Percentiles rank a stretch among this genome's conserved stretches.
phyloP scores from a whole-genome alignment of 2,329 filamentous ascomycete genomes.

The Trichoderma sp. region DNA sequence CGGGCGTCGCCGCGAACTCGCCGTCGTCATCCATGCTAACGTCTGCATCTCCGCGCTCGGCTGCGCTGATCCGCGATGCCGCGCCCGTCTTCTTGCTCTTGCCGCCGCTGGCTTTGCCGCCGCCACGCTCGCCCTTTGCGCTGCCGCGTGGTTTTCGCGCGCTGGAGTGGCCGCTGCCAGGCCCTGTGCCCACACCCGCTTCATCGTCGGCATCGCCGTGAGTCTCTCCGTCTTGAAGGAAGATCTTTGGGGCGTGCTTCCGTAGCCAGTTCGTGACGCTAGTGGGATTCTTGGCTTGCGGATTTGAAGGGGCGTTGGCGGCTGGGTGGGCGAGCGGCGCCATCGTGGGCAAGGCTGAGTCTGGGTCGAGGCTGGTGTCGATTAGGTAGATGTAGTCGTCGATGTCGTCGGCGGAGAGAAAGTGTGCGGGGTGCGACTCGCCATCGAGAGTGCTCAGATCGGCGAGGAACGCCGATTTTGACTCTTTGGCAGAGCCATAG shows the following conservation, averaged over 20 bases:
- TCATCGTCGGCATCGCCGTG: slow-evolving; percentile 48
- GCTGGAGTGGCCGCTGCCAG: slow-evolving; percentile 33
- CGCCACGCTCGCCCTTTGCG: slow-evolving; percentile 39
- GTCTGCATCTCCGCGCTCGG: slow-evolving; percentile 40
- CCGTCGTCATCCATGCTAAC: slow-evolving; percentile 48
- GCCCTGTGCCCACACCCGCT: slow-evolving; percentile 28
- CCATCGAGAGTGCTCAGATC: slow-evolving; percentile 56
- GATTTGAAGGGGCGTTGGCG: slow-evolving; percentile 45
- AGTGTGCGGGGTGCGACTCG: slow-evolving; percentile 63
- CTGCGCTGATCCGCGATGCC: slow-evolving; percentile 33
- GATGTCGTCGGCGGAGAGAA: slow-evolving; percentile 70
- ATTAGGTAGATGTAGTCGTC: slow-evolving; percentile 73
- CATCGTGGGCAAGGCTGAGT: slow-evolving; percentile 53
- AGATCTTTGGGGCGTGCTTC: slow-evolving; percentile 80
- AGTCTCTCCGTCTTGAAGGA: slow-evolving; percentile 70
- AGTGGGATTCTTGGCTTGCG: slow-evolving; percentile 70
- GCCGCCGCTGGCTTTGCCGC: slow-evolving; percentile 47
- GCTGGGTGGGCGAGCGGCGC: slow-evolving; percentile 53
- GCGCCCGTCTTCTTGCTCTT: slow-evolving; percentile 44
- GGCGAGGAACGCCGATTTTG: slow-evolving; percentile 61
- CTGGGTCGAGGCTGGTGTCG: slow-evolving; percentile 55
- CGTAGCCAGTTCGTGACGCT: slow-evolving; percentile 96
- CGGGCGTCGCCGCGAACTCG: slow-evolving; percentile 41
- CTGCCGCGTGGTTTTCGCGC: slow-evolving; percentile 45
- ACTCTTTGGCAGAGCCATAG: slow-evolving; percentile 61